These are phyloP conservation scores for Cajanus cajan DNA, from an alignment of 306 rosid species.

Conservation along the genomic window DNA sequence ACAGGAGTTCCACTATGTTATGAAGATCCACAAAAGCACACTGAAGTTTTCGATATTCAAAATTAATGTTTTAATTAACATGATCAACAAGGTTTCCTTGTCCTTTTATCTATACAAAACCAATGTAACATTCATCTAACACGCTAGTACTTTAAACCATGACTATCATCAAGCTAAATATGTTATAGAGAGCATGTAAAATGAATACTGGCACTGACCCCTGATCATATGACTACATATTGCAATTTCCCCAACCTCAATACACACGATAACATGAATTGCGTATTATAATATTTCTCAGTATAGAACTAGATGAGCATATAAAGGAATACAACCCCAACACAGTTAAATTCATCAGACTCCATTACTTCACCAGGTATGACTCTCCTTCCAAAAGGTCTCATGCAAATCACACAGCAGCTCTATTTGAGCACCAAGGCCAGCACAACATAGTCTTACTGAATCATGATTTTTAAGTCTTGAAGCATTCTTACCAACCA, in stretches of 20 bases:
- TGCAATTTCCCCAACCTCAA: constrained; percentile 24
- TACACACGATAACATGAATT: constrained; percentile 36
- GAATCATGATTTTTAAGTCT: constrained; percentile 74
- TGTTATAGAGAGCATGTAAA: constrained; percentile 18
- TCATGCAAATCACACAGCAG: constrained; percentile 60
- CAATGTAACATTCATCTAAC: constrained; percentile 12
- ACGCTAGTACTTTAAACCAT: constrained; percentile 30
- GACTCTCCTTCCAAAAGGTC: constrained; percentile 53
- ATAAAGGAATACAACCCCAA: constrained; percentile 37
- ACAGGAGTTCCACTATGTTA: neutral
- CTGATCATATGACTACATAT: constrained; percentile 27
- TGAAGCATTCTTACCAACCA: constrained; percentile 99
- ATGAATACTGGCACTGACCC: constrained; percentile 18
- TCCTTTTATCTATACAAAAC: neutral
- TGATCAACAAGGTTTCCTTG: neutral
- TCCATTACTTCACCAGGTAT: constrained; percentile 48
- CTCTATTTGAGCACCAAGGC: constrained; percentile 72
- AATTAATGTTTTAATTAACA: neutral
- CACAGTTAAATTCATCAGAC: constrained; percentile 34
- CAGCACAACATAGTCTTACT: constrained; percentile 65
- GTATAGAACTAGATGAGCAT: constrained; percentile 34
- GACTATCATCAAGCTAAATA: constrained; percentile 17
- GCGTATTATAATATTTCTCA: constrained; percentile 31
- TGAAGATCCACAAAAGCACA: constrained; percentile 12
- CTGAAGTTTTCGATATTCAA: constrained; percentile 15